Evolutionary conservation across 2,329 filamentous ascomycete species (phyloP), one percentile per base, ranked within the genome.

Genomic region (Xylaria sp.): DNA sequence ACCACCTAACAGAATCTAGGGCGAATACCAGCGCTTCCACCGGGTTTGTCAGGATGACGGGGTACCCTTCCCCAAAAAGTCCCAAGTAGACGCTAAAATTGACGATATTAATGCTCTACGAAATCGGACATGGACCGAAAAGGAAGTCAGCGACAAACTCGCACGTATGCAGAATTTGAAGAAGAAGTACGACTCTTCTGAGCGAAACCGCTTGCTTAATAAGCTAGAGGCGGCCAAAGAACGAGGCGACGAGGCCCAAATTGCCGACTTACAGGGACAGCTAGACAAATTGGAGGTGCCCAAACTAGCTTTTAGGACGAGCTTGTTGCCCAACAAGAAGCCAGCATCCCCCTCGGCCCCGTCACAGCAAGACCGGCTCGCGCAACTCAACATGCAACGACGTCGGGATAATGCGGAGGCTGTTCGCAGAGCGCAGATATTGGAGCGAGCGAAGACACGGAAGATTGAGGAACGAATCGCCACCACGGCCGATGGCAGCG

Each of bases 381-480:
- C 93, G 0, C 88, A 92, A 75, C 85, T 97, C 72, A 99, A 99
- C 80, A 85, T 88, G 32, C 89, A 92, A 76, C 98, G 97, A 80
- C 90, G 95, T 69, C 89, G 90, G 67, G 87, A 90, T 73, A 98
- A 98, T 76, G 87, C 88, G n/a, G 93, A 97, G 78, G 90, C 92
- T 56, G 92, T 98, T n/a, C 93, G 95, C 68, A 92, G 93, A 79
- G 95, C 94, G 0, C 92, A 98, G 78, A 85, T 97, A 64, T 91
- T 91, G 73, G 96, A 99, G 81, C 88, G 90, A 74, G 87, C 87
- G 58, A 86, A 85, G 72, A 84, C 84, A 74, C 88, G 87, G 71
- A 87, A 87, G 78, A 85, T 85, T 53, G 89, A 89, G 72, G 85
- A 85, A 65, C 88, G 87, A 50, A 80, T 89, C 54, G 88, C 88